These are phyloP conservation scores for Microcyclosporella mali DNA, from an alignment of 2,329 filamentous ascomycete species.

Conservation along the genomic window DNA sequence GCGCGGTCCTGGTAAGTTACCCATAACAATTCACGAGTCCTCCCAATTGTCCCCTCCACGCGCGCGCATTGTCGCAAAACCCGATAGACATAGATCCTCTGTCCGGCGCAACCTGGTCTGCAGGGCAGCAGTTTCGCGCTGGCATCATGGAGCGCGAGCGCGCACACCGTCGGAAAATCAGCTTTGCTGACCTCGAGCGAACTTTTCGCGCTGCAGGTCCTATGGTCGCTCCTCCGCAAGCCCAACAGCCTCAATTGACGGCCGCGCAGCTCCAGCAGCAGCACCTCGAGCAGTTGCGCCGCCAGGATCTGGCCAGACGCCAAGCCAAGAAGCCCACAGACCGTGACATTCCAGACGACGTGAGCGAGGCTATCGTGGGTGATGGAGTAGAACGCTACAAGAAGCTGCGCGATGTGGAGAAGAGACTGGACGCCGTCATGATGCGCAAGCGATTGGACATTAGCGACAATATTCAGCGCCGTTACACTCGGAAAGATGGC, in stretches of 20 bases:
- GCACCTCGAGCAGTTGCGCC: constrained; percentile 37
- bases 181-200: constrained; percentile 42
- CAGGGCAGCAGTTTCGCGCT: too few relatives aligned
- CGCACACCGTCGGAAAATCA: constrained; percentile 38
- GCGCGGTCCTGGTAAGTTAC: neutral
- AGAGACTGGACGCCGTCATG: constrained; percentile 83
- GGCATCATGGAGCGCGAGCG: constrained; percentile 18
- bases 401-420: constrained; percentile 78
- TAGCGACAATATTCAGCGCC: constrained; percentile 70
- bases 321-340: constrained; percentile 87
- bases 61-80: too few relatives aligned
- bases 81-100: too few relatives aligned
- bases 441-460: constrained; percentile 91
- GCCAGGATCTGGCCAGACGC: constrained; percentile 59
- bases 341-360: constrained; percentile 83
- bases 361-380: constrained; percentile 71
- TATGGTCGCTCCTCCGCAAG: constrained; percentile 30
- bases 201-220: constrained; percentile 43
- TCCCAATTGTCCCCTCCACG: too few relatives aligned
- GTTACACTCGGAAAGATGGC: constrained; percentile 48
- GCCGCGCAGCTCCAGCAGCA: constrained; percentile 43
- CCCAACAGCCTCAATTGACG: constrained; percentile 42
- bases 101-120: too few relatives aligned
- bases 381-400: constrained; percentile 78
- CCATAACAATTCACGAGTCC: neutral